Base-by-base conservation (phyloP, 768 basidiomycete species). In the Leccinum rimulosum region DNA sequence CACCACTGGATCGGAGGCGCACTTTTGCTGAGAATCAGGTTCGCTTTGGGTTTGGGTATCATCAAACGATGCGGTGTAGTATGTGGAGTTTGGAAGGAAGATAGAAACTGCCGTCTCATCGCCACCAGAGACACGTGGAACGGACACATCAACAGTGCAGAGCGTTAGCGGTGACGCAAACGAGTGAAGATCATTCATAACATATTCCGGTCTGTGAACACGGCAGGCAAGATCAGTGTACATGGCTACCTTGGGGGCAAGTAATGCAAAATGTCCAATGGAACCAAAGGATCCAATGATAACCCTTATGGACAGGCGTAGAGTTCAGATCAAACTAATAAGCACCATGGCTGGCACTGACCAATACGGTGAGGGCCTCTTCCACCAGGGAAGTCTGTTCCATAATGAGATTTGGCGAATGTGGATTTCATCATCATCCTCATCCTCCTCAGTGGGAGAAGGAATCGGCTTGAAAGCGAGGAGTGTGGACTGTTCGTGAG, bases 221-320 rank as follows among this genome's bases (percentile, higher is more conserved):
- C 78, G 79, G 69, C 92, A 94, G 19, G 79, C 88, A 11, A 93
- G 82, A 25, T 79, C 69, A n/a, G 87, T 90, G 71, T 85, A 89
- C 48, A 93, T 75, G 68, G 91, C 87, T 50, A 93, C 80, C 50
- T 82, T 82, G 8, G 91, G 88, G 0, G 90, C 91, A 8, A 87
- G 65, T 0, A 85, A 83, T 3, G 84, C 77, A 4, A 84, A 72
- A 68, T 74, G 78, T 3, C 83, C 85, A 8, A 85, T 77, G 2
- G 85, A 76, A 12, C 79, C 73, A 52, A 91, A 70, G 12, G 87
- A 84, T 27, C 78, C 67, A 14, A 73, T 68, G 14, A 92, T 61
- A 40, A 90, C 68, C 89, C 91, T 93, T 66, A 48, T 25, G 25
- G 2, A 19, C 33, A 14, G 33, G 40, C 36, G 10, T 54, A 15